phyloP scores from a whole-genome alignment of 768 basidiomycete species.

The Hypsizygus marmoreus region DNA sequence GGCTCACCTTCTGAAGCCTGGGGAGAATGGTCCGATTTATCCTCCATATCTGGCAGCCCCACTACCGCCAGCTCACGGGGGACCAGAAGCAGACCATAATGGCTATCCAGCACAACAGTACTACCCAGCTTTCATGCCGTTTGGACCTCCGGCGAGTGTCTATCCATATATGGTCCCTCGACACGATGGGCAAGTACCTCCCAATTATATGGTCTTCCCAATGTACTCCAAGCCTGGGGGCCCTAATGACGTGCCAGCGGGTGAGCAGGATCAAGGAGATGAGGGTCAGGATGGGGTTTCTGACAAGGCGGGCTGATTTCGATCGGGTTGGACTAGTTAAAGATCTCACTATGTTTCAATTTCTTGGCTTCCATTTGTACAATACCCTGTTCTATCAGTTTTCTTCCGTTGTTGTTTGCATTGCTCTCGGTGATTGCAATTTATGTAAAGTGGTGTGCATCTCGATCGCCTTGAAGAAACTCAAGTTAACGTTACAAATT shows the following conservation, averaged over 20 bases:
- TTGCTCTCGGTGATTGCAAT: too few species aligned
- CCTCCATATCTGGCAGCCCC: slow-evolving; percentile 28
- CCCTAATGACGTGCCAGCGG: slow-evolving; percentile 15
- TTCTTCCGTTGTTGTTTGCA: neutral
- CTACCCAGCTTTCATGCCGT: slow-evolving; percentile 23
- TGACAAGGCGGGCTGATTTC: slow-evolving; percentile 23
- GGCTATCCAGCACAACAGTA: slow-evolving; percentile 24
- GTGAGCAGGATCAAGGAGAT: slow-evolving; percentile 17
- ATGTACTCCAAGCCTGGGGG: slow-evolving; percentile 23
- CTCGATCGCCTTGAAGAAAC: too few species aligned
- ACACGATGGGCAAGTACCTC: slow-evolving; percentile 28
- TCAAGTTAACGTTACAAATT: too few species aligned
- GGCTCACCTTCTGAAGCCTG: slow-evolving; percentile 49
- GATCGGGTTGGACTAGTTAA: slow-evolving; percentile 3
- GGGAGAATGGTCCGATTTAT: slow-evolving; percentile 51
- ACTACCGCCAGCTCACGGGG: slow-evolving; percentile 19
- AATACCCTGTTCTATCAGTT: slow-evolving; percentile 7
- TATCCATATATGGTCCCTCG: slow-evolving; percentile 28
- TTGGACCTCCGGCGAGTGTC: slow-evolving; percentile 18
- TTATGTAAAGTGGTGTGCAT: too few species aligned
- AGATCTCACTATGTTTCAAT: slow-evolving; percentile 12
- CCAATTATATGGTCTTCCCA: slow-evolving; percentile 25
- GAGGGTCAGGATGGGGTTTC: slow-evolving; percentile 24
- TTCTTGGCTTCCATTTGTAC: slow-evolving; percentile 16
- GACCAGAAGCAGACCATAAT: slow-evolving; percentile 17